phyloP scores from a whole-genome alignment of 2,329 filamentous ascomycete genomes.

The Chaetomiaceae sp. region DNA sequence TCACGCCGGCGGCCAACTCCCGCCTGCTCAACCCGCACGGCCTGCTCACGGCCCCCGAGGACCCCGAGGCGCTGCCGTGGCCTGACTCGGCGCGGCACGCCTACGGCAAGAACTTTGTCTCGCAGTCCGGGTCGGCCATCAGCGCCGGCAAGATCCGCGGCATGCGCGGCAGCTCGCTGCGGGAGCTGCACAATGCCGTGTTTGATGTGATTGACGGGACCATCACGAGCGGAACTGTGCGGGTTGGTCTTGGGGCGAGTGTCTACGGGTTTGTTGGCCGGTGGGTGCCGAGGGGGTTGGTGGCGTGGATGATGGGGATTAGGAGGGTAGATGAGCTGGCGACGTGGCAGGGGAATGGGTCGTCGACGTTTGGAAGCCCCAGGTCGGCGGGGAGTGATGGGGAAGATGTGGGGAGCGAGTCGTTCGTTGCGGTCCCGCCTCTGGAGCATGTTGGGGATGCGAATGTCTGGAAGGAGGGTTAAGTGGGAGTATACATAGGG shows the following conservation, averaged over 20 bases:
- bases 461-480: slow-evolving; percentile 45
- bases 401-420: slow-evolving; percentile 34
- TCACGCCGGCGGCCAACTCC: slow-evolving; percentile 44
- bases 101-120: slow-evolving; percentile 60
- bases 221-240: slow-evolving; percentile 58
- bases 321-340: slow-evolving; percentile 56
- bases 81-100: slow-evolving; percentile 54
- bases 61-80: slow-evolving; percentile 59
- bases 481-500: neutral
- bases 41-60: slow-evolving; percentile 42
- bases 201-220: slow-evolving; percentile 80
- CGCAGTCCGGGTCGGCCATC: slow-evolving; percentile 51
- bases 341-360: slow-evolving; percentile 43
- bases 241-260: slow-evolving; percentile 78
- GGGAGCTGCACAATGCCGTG: slow-evolving; percentile 78
- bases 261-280: slow-evolving; percentile 82
- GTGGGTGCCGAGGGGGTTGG: slow-evolving; percentile 70
- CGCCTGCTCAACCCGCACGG: slow-evolving; percentile 30
- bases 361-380: slow-evolving; percentile 22
- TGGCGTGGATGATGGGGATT: slow-evolving; percentile 93
- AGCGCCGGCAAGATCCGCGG: slow-evolving; percentile 55
- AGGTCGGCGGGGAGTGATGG: slow-evolving; percentile 29
- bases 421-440: slow-evolving; percentile 47
- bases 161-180: slow-evolving; percentile 64
- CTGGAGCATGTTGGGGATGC: slow-evolving; percentile 38